Evolutionary conservation across 192 early-diverging fungal species (phyloP).

Genomic region (Gryganskiella cystojenkinii): DNA sequence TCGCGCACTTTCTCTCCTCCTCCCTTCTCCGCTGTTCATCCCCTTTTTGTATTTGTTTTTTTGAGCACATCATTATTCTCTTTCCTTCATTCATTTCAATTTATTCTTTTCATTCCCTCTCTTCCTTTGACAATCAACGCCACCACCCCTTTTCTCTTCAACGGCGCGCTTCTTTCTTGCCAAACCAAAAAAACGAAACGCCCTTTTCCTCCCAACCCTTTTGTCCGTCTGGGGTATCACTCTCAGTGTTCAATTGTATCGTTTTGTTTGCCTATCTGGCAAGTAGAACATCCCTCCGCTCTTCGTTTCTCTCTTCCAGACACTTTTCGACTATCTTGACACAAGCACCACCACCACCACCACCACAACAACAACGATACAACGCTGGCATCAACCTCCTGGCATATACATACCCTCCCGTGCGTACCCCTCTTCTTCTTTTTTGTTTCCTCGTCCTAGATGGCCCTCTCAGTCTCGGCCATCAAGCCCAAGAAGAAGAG

Average conservation of each 20-base stretch:
- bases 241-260: too few relatives aligned
- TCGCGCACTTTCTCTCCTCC: not conserved
- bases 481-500: constrained; percentile 54
- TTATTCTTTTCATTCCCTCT: not conserved
- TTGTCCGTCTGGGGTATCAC: too few relatives aligned
- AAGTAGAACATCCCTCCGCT: constrained; percentile 16
- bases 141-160: not conserved
- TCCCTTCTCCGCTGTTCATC: not conserved
- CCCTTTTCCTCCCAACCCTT: too few relatives aligned
- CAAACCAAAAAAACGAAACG: not conserved
- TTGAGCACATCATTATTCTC: too few relatives aligned
- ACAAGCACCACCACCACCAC: not conserved
- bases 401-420: not conserved
- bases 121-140: not conserved
- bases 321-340: not conserved
- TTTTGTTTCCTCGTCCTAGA: not conserved
- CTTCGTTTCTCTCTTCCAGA: constrained; percentile 9
- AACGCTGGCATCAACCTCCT: not conserved
- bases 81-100: not conserved
- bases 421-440: not conserved
- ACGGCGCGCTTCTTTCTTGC: not conserved
- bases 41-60: not conserved
- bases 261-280: not conserved
- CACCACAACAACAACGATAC: too few relatives aligned
- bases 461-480: constrained; percentile 24